phyloP scores from a whole-genome alignment of 176 grass and related monocot genomes.

The Triticum aestivum region DNA sequence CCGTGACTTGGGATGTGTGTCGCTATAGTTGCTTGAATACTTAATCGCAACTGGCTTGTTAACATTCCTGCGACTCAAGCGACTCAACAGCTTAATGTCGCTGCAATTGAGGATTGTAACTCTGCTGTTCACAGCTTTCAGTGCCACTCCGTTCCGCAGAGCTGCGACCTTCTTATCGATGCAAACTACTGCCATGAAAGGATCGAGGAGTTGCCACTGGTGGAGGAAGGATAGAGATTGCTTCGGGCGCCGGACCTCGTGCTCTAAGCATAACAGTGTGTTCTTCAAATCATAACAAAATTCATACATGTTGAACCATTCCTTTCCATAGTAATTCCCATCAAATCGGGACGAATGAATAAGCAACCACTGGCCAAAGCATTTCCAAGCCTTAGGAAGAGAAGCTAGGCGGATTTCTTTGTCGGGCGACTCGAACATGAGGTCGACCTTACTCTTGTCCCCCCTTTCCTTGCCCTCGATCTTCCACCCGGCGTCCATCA shows the following conservation, averaged over 20 bases:
- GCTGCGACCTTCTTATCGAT: constrained; percentile 53
- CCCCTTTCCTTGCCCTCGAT: constrained; percentile 38
- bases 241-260: constrained; percentile 35
- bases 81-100: constrained; percentile 25
- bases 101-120: constrained; percentile 27
- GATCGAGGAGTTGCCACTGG: constrained; percentile 69
- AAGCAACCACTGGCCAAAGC: constrained; percentile 63
- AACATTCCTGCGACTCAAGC: constrained; percentile 25
- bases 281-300: constrained; percentile 72
- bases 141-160: constrained; percentile 43
- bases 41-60: constrained; percentile 9
- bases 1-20: constrained; percentile 20
- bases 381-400: constrained; percentile 78
- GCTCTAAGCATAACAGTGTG: constrained; percentile 45
- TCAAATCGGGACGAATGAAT: constrained; percentile 12
- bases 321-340: constrained; percentile 46
- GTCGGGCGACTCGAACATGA: constrained; percentile 37
- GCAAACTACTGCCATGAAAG: constrained; percentile 74
- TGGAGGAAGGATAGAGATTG: constrained; percentile 50
- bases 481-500: constrained; percentile 74
- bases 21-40: constrained; percentile 9
- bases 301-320: constrained; percentile 51
- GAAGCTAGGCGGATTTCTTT: constrained; percentile 38
- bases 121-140: constrained; percentile 68
- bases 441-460: constrained; percentile 44